Evolutionary conservation across 106 monocot genomes (phyloP), one percentile per base, ranked within the genome.

Genomic region (Allium cepa): DNA sequence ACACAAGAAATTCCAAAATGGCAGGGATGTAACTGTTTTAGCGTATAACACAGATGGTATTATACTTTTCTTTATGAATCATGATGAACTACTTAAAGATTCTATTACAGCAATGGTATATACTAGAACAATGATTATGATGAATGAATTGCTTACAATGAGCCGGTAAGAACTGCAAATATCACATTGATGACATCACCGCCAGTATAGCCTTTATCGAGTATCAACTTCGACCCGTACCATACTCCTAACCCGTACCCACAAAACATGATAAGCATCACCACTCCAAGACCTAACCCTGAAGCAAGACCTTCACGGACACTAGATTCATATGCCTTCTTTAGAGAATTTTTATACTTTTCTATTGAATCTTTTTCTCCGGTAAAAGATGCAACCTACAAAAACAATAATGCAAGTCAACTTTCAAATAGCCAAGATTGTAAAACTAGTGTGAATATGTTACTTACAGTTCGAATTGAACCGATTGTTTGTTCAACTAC

Each of bases 401-500:
- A 46, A 59, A 57, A 27, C 9, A 53, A 45, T 14, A 14, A 71
- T 59, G 49, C 53, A 9, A 46, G 15, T 22, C 16, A 45, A 1
- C 17, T 15, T 7, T 17, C 47, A 9, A 7, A 14, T 8, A 17
- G 10, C 14, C 53, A 26, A 28, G 10, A 26, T 7, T 55, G 59
- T 55, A 15, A 17, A 10, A 9, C 5, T 11, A 1, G 12, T 16
- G 6, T 46, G 7, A 47, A 8, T 63, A 47, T 63, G 46, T 36
- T 22, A 13, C 83, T 65, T 65, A 94, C 93, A 11, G 89, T 94
- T 86, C 84, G 79, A 51, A 94, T 94, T 56, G 88, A 74, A 15
- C 86, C 77, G 58, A 94, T 83, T 17, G 90, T 82, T 62, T 94
- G 87, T 65, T 94, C 90, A 0, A 90, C 87, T 15, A 80, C 63